Evolutionary conservation across 768 basidiomycete species (phyloP).

Genomic region (Rhizopogon salebrosus): DNA sequence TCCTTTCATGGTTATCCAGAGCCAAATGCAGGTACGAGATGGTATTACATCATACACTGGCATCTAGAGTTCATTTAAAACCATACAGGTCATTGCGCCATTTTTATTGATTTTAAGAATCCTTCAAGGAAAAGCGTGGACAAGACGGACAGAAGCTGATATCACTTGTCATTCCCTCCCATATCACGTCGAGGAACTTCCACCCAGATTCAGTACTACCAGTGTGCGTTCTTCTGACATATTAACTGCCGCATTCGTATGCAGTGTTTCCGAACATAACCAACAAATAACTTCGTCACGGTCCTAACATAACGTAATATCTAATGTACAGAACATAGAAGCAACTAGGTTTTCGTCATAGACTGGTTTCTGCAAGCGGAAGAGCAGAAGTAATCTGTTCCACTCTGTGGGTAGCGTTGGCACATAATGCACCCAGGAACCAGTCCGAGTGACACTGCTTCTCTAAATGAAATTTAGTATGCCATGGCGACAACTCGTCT

Average conservation of each 20-base stretch:
- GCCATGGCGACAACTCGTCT: background rate
- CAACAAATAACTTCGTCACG: background rate
- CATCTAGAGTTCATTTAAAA: background rate
- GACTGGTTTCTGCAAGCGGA: conserved; percentile 55
- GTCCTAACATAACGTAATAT: background rate
- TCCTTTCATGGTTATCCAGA: conserved; percentile 1
- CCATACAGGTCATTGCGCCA: conserved; percentile 1
- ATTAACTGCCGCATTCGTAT: too few species aligned
- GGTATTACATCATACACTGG: background rate
- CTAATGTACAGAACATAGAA: background rate
- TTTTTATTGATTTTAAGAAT: conserved; percentile 1
- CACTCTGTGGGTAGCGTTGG: conserved; percentile 51
- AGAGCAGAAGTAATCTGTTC: conserved; percentile 59
- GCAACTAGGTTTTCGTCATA: conserved; percentile 38
- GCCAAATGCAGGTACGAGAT: conserved; percentile 4
- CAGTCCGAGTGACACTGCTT: conserved; percentile 50
- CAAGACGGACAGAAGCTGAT: background rate
- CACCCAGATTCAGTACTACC: background rate
- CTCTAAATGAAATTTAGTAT: conserved; percentile 31
- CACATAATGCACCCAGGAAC: conserved; percentile 62
- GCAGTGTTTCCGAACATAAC: background rate
- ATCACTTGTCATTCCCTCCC: background rate
- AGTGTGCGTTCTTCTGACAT: background rate
- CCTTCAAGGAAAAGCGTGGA: conserved; percentile 2
- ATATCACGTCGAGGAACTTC: background rate